Evolutionary conservation across 257 asterid genomes (phyloP).

Genomic region (Fraxinus excelsior): DNA sequence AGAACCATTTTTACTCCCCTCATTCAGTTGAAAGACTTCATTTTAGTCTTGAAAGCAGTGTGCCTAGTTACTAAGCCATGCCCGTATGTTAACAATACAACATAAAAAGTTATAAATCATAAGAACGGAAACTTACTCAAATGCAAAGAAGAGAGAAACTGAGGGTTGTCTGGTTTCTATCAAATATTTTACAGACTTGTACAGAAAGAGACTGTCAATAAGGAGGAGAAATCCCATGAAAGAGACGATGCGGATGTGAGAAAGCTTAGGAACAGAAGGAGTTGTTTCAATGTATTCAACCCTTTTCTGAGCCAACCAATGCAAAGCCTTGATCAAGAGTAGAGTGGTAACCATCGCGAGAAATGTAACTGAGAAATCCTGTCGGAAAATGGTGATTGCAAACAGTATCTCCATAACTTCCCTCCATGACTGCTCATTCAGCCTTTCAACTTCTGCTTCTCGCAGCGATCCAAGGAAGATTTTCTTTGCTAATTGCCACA

Average conservation of each 20-base stretch:
- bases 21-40: not conserved
- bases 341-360: slow-evolving; percentile 87
- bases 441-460: slow-evolving; percentile 98
- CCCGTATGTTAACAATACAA: not conserved
- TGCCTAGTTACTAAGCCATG: not conserved
- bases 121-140: slow-evolving; percentile 68
- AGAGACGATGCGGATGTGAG: slow-evolving; percentile 84
- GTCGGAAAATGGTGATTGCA: slow-evolving; percentile 93
- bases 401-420: slow-evolving; percentile 96
- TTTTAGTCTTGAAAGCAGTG: not conserved
- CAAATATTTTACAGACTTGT: slow-evolving; percentile 58
- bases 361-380: slow-evolving; percentile 83
- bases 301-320: slow-evolving; percentile 98
- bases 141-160: slow-evolving; percentile 87
- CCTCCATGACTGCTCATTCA: slow-evolving; percentile 96
- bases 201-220: slow-evolving; percentile 68
- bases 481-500: slow-evolving; percentile 93
- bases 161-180: slow-evolving; percentile 82
- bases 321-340: slow-evolving; percentile 89
- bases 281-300: slow-evolving; percentile 97
- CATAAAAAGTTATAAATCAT: slow-evolving; percentile 6
- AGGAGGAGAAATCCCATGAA: slow-evolving; percentile 88
- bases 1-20: not conserved
- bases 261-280: slow-evolving; percentile 69
- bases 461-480: slow-evolving; percentile 88